Base-by-base conservation (phyloP, 345 rosid species). In the Hypericum androsaemum region DNA sequence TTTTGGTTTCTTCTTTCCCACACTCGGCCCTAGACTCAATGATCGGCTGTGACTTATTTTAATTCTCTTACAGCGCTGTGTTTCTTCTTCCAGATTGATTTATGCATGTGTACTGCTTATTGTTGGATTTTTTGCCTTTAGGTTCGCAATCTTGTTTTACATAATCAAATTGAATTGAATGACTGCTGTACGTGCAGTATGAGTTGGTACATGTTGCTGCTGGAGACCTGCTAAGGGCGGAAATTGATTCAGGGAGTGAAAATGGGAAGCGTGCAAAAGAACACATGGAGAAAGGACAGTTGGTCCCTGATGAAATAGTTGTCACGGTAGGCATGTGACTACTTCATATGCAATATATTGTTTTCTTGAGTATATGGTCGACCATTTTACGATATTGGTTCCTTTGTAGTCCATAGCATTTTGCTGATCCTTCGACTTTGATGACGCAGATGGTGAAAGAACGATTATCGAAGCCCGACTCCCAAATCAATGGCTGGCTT, bases 121-220 rank as follows among this genome's bases (percentile, higher is more conserved):
- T n/a, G n/a, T n/a, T n/a, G n/a, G n/a, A n/a, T n/a, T 22, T 22
- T 22, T 1, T 22, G 32, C 32, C 4, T 1, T 22, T 22, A 4
- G 32, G 32, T 1, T 22, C n/a, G 32, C 32, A 22, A 22, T 22
- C 1, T 22, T 22, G 32, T 4, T 22, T 22, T 1, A 22, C 32
- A 22, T 22, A 22, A 22, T 22, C 53, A 47, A 51, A 75, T 54
- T 68, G 45, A 67, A 43, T 59, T 43, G 64, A 56, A 57, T 75
- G 60, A 38, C 68, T 66, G 50, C 73, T 68, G 6, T 74, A 57
- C 65, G 60, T 84, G 74, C 86, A 90, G 98, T 87, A 87, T 62
- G 87, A 77, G 60, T 82, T 90, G 81, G 96, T 82, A 62, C 98
- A 87, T 49, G 60, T 90, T 70, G 81, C 98, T 59, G 96, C 95